phyloP scores from a whole-genome alignment of 805 yeast species.

The Yamadazyma phyllophila region DNA sequence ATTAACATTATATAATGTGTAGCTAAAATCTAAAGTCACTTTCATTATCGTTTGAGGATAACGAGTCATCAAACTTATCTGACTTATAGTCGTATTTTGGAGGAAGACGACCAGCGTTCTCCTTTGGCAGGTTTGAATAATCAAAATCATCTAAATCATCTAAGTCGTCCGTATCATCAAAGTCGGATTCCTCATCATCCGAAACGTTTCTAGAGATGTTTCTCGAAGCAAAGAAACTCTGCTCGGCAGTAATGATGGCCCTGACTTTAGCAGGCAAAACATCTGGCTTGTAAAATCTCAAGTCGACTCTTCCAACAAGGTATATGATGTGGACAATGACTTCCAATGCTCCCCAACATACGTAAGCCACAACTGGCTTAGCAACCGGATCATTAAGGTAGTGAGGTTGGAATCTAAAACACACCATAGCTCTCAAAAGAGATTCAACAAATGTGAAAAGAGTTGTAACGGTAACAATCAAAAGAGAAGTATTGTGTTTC shows the following conservation, averaged over 20 bases:
- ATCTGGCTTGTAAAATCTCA: constrained; percentile 80
- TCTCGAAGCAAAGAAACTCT: constrained; percentile 32
- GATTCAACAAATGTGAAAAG: constrained; percentile 51
- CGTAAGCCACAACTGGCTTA: constrained; percentile 60
- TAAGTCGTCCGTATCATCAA: constrained; percentile 15
- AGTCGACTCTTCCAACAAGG: constrained; percentile 64
- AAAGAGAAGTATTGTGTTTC: constrained; percentile 53
- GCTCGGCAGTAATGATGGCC: constrained; percentile 42
- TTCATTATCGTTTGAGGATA: constrained; percentile 15
- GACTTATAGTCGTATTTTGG: constrained; percentile 11
- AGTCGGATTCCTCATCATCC: constrained; percentile 20
- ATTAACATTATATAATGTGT: too few relatives aligned
- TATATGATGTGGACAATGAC: constrained; percentile 54
- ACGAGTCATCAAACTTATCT: constrained; percentile 12
- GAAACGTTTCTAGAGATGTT: constrained; percentile 13
- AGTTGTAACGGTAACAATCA: constrained; percentile 48
- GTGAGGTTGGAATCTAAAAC: constrained; percentile 20
- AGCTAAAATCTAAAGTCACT: constrained; percentile 16
- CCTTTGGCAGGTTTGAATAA: background rate
- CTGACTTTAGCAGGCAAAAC: constrained; percentile 40
- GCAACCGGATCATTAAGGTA: constrained; percentile 21
- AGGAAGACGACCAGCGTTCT: constrained; percentile 4
- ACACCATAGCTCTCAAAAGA: constrained; percentile 39
- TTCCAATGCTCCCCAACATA: constrained; percentile 69
- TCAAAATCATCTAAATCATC: constrained; percentile 13